Conservation (phyloP, 2,329 filamentous ascomycete genomes). For the Metarhizium album region DNA sequence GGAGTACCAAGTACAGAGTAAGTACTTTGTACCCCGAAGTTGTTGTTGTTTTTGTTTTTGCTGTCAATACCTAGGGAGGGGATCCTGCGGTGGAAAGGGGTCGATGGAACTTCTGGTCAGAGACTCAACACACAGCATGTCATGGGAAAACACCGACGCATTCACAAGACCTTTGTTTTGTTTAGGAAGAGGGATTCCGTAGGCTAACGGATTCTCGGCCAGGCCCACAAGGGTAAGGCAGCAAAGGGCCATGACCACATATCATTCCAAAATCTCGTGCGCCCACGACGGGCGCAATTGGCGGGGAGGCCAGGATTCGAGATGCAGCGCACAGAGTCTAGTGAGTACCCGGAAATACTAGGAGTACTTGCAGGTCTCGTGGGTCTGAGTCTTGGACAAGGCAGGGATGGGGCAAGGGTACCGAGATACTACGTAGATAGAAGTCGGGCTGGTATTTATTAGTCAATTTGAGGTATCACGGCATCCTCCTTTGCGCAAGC, state of each 20-base stretch:
- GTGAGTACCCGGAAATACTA: too few species aligned
- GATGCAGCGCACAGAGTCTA: background rate
- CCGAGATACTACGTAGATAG: background rate
- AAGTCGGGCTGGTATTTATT: too few species aligned
- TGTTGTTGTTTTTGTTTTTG: too few species aligned
- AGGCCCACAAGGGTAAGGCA: background rate
- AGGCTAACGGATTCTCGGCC: constrained; percentile 1
- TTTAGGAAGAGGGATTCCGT: constrained; percentile 1
- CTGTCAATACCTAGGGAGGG: too few species aligned
- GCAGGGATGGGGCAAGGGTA: background rate
- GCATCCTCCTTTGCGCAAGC: background rate
- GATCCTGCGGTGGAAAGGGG: constrained; percentile 2
- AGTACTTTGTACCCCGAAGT: too few species aligned
- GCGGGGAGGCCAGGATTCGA: background rate
- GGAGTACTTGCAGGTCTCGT: constrained; percentile 1
- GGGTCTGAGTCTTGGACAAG: constrained; percentile 1
- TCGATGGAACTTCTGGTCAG: background rate
- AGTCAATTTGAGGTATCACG: background rate
- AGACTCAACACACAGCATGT: background rate
- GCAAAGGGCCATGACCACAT: background rate
- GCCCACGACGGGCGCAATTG: background rate
- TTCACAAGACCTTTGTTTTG: constrained; percentile 1
- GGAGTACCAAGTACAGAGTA: too few species aligned
- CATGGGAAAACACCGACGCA: background rate
- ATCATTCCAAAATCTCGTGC: background rate